Evolutionary conservation across 2,329 filamentous ascomycete genomes (phyloP).

Genomic region (Tricladium varicosporioides): DNA sequence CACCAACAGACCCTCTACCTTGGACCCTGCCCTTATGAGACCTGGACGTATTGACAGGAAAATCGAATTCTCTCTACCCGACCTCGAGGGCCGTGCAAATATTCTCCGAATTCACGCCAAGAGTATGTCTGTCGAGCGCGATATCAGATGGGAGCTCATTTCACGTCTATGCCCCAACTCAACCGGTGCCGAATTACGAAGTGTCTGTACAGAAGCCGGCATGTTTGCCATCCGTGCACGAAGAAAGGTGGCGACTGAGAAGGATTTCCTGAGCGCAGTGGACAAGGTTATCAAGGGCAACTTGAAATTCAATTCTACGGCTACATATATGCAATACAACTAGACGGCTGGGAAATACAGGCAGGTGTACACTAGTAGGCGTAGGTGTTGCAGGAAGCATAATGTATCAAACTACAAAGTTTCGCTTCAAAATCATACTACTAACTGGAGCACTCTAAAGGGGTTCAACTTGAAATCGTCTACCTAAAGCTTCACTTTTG

Average conservation of each 20-base stretch:
- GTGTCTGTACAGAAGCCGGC: slow-evolving; percentile 95
- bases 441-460: too few relatives aligned
- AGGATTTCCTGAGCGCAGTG: slow-evolving; percentile 96
- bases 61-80: slow-evolving; percentile 96
- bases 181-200: slow-evolving; percentile 91
- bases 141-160: slow-evolving; percentile 98
- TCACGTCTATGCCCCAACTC: slow-evolving; percentile 95
- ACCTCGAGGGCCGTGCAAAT: slow-evolving; percentile 95
- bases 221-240: slow-evolving; percentile 96
- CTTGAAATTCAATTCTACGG: slow-evolving; percentile 98
- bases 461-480: too few relatives aligned
- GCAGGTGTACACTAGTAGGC: slow-evolving; percentile 33
- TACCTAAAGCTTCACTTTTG: too few relatives aligned
- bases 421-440: too few relatives aligned
- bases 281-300: slow-evolving; percentile 99
- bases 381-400: slow-evolving; percentile 32
- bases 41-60: slow-evolving; percentile 97
- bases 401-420: slow-evolving; percentile 17
- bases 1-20: slow-evolving; percentile 91
- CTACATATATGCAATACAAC: slow-evolving; percentile 99
- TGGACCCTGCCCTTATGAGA: slow-evolving; percentile 96
- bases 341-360: slow-evolving; percentile 46
- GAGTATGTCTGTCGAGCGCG: slow-evolving; percentile 98
- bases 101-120: slow-evolving; percentile 98
- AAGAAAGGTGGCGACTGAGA: slow-evolving; percentile 97